phyloP scores from a whole-genome alignment of 768 basidiomycete genomes.

The Zangia roseola region DNA sequence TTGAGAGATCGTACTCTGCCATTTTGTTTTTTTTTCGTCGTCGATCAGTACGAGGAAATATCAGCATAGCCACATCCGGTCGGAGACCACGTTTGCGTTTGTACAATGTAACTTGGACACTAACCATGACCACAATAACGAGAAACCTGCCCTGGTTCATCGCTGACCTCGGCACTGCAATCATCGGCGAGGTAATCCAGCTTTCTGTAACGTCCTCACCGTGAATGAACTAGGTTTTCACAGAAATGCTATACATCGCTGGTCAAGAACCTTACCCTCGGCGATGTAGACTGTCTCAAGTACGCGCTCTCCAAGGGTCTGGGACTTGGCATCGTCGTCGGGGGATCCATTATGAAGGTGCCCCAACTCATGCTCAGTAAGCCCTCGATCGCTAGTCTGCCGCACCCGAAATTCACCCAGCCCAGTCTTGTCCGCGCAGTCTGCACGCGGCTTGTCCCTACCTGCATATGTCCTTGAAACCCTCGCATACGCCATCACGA shows the following conservation, averaged over 20 bases:
- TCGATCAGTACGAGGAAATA: constrained; percentile 5
- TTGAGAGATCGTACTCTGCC: constrained; percentile 90
- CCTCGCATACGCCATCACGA: constrained; percentile 82
- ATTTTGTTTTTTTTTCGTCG: constrained; percentile 39
- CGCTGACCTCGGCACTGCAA: constrained; percentile 73
- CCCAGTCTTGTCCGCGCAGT: constrained; percentile 66
- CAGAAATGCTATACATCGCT: constrained; percentile 91
- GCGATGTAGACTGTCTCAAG: constrained; percentile 82
- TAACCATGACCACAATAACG: constrained; percentile 71
- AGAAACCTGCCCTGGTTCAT: constrained; percentile 85
- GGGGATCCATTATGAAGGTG: constrained; percentile 93
- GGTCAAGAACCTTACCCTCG: constrained; percentile 79
- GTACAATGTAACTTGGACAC: constrained; percentile 11
- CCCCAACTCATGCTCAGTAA: constrained; percentile 87
- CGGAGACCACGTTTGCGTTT: constrained; percentile 1
- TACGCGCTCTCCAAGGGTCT: constrained; percentile 90
- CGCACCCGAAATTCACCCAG: not conserved
- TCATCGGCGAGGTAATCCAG: constrained; percentile 73
- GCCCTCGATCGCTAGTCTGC: constrained; percentile 20
- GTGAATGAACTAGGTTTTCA: constrained; percentile 1
- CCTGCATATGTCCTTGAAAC: constrained; percentile 90
- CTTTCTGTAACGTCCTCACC: not conserved
- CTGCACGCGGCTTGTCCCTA: constrained; percentile 85
- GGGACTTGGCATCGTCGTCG: constrained; percentile 89
- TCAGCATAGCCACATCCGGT: constrained; percentile 23